Evolutionary conservation across 495 filamentous ascomycete species (phyloP).

Genomic region (Tuber borchii): DNA sequence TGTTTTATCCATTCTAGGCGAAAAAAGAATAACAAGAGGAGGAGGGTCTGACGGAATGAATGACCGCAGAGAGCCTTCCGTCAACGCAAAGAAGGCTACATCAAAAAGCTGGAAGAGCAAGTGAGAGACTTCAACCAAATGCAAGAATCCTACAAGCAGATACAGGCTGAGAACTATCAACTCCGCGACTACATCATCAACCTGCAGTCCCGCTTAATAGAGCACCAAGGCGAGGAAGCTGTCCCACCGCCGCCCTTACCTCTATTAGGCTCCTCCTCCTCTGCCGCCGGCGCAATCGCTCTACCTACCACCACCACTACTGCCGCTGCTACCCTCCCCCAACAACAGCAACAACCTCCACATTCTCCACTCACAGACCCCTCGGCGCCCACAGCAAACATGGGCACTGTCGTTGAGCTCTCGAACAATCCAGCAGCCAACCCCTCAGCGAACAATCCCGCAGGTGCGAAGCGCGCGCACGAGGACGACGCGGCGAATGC

Average conservation of each 20-base stretch:
- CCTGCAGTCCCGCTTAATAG: slow-evolving; percentile 80
- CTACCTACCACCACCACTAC: slow-evolving; percentile 22
- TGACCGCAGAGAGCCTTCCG: slow-evolving; percentile 77
- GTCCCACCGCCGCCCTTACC: slow-evolving; percentile 66
- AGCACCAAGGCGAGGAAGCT: slow-evolving; percentile 73
- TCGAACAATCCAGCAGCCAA: slow-evolving; percentile 22
- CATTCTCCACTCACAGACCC: not conserved
- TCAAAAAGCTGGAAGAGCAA: slow-evolving; percentile 91
- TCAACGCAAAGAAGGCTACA: slow-evolving; percentile 95
- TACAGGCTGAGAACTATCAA: slow-evolving; percentile 81
- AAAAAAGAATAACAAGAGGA: not conserved
- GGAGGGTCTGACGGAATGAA: slow-evolving; percentile 8
- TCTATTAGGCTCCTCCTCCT: slow-evolving; percentile 35
- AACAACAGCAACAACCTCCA: slow-evolving; percentile 21
- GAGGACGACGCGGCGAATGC: slow-evolving; percentile 35
- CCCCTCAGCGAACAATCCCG: slow-evolving; percentile 26
- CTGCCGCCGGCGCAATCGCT: slow-evolving; percentile 33
- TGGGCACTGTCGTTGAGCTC: slow-evolving; percentile 25
- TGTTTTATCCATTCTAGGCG: slow-evolving; percentile 18
- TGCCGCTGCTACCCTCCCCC: slow-evolving; percentile 38
- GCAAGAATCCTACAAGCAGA: slow-evolving; percentile 62
- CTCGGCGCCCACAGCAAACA: slow-evolving; percentile 36
- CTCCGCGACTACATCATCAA: slow-evolving; percentile 86
- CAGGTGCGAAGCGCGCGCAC: slow-evolving; percentile 28
- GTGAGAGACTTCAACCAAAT: slow-evolving; percentile 66